phyloP scores from a whole-genome alignment of 371 early-diverging fungal genomes.

The Synchytrium microbalum region DNA sequence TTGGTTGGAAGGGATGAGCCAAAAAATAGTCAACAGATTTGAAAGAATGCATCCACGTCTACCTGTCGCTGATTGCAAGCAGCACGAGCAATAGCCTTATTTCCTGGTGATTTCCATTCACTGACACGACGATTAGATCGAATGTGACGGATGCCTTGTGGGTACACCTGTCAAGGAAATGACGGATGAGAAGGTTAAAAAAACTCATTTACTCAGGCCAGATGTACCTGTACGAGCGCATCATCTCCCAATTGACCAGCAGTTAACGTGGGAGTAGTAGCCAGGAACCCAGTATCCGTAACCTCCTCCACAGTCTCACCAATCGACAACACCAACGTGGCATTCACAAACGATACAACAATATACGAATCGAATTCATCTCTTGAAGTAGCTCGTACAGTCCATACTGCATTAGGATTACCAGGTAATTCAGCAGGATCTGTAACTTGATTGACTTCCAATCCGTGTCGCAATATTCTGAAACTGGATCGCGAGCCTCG shows the following conservation, averaged over 20 bases:
- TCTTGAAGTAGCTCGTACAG: slow-evolving; percentile 57
- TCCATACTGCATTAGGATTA: slow-evolving; percentile 91
- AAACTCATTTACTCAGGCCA: not conserved
- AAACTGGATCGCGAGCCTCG: slow-evolving; percentile 73
- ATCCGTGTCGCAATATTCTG: slow-evolving; percentile 83
- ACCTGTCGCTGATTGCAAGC: slow-evolving; percentile 67
- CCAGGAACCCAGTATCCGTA: slow-evolving; percentile 78
- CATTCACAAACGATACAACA: slow-evolving; percentile 86
- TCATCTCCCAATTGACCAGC: slow-evolving; percentile 83
- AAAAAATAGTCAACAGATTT: not conserved
- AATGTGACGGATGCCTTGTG: slow-evolving; percentile 84
- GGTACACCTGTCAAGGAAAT: slow-evolving; percentile 40
- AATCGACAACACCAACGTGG: slow-evolving; percentile 85
- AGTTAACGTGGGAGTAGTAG: slow-evolving; percentile 69
- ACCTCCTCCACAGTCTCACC: slow-evolving; percentile 95
- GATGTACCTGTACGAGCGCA: slow-evolving; percentile 75
- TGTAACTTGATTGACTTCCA: slow-evolving; percentile 86
- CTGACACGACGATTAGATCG: slow-evolving; percentile 76
- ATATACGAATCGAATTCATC: slow-evolving; percentile 77
- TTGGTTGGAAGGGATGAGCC: not conserved
- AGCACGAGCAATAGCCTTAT: slow-evolving; percentile 58
- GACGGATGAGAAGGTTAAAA: slow-evolving; percentile 10
- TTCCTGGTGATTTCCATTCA: slow-evolving; percentile 88
- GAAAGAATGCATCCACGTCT: slow-evolving; percentile 5
- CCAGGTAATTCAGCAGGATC: slow-evolving; percentile 82